A percentile compares a stretch with the other conserved stretches of the same genome.
phyloP scores from a whole-genome alignment of 371 early-diverging fungal species.

The Mortierella sp. region DNA sequence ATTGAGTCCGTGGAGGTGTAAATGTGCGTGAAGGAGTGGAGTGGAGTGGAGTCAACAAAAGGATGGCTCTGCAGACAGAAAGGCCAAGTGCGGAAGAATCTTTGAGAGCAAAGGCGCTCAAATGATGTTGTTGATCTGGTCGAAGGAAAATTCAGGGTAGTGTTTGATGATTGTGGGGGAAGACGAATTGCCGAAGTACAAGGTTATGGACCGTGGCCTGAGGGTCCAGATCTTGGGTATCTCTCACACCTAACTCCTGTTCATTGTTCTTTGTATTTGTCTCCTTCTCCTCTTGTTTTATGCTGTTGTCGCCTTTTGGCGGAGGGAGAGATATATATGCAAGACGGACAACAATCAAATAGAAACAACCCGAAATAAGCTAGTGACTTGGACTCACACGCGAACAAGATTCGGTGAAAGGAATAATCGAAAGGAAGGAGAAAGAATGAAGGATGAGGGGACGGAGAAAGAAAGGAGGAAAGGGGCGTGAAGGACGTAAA shows the following conservation, averaged over 20 bases:
- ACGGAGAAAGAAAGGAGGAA: not conserved
- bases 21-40: not conserved
- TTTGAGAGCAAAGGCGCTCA: not conserved
- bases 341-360: not conserved
- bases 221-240: not conserved
- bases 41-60: not conserved
- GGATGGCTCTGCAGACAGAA: not conserved
- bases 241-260: not conserved
- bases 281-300: not conserved
- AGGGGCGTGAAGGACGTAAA: not conserved
- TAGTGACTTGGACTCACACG: not conserved
- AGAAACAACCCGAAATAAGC: conserved; percentile 10
- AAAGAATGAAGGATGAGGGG: not conserved
- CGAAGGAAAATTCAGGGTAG: not conserved
- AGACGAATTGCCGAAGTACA: conserved; percentile 5
- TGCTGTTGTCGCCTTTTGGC: not conserved
- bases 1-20: not conserved
- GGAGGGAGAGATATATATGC: not conserved
- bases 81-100: conserved; percentile 2
- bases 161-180: conserved; percentile 6
- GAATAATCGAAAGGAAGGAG: not conserved
- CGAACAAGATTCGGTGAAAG: not conserved
- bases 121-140: not conserved
- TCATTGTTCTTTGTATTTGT: not conserved
- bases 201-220: conserved; percentile 2